phyloP scores from a whole-genome alignment of 2,329 filamentous ascomycete genomes.

The Elsinoe batatas region DNA sequence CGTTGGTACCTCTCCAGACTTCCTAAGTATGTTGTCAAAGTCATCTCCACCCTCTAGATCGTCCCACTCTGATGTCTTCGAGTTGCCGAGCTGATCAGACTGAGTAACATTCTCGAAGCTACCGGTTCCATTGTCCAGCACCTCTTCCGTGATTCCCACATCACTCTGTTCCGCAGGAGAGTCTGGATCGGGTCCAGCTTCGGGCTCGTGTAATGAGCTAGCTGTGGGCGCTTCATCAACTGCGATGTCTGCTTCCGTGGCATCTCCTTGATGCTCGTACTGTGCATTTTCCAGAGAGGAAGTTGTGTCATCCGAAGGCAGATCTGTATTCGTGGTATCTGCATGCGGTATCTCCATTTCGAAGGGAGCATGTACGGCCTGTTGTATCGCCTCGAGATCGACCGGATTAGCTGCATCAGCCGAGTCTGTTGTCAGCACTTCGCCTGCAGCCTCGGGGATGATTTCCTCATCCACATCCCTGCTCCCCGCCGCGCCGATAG shows the following conservation, averaged over 20 bases:
- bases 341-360: background rate
- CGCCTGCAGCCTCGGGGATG: too few species aligned
- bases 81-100: background rate
- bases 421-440: too few species aligned
- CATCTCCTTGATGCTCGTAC: constrained; percentile 40
- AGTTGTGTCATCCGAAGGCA: background rate
- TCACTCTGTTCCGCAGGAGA: background rate
- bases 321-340: background rate
- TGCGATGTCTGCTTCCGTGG: constrained; percentile 36
- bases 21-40: constrained; percentile 9
- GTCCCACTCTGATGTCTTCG: constrained; percentile 14
- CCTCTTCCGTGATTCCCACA: constrained; percentile 1
- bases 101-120: background rate
- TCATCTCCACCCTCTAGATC: constrained; percentile 14
- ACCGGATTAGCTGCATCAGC: too few species aligned
- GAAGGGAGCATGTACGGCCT: background rate
- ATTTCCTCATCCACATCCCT: background rate
- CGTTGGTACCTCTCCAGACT: background rate
- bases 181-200: constrained; percentile 24
- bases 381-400: too few species aligned
- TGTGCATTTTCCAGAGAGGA: constrained; percentile 21
- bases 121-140: background rate
- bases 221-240: constrained; percentile 33
- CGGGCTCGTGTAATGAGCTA: constrained; percentile 34
- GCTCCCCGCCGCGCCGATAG: background rate